phyloP scores from a whole-genome alignment of 2,329 filamentous ascomycete genomes.

The Exserohilum turcica region DNA sequence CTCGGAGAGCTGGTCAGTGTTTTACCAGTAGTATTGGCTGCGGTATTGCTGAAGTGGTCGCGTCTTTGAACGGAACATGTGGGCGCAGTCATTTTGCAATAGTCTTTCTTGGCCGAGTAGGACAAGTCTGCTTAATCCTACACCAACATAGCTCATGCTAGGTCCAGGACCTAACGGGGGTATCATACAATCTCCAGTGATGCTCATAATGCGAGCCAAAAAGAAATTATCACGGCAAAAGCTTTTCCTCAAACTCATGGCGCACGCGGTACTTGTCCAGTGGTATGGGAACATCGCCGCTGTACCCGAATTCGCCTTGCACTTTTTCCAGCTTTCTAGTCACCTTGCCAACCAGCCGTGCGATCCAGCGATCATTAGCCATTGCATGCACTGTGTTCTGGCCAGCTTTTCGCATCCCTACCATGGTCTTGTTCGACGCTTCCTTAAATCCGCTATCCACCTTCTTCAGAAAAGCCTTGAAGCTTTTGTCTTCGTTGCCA shows the following conservation, averaged over 20 bases:
- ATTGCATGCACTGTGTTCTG: slow-evolving; percentile 50
- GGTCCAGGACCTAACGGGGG: neutral
- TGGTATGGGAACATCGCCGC: slow-evolving; percentile 53
- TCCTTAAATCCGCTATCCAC: slow-evolving; percentile 39
- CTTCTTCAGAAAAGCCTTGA: slow-evolving; percentile 32
- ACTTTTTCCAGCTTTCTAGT: slow-evolving; percentile 56
- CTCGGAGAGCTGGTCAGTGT: slow-evolving; percentile 77
- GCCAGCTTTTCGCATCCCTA: slow-evolving; percentile 55
- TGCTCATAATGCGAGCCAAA: neutral
- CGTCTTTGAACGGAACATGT: slow-evolving; percentile 15
- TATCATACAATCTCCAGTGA: slow-evolving; percentile 3
- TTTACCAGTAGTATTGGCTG: slow-evolving; percentile 67
- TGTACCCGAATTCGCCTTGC: slow-evolving; percentile 59
- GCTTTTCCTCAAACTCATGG: slow-evolving; percentile 43
- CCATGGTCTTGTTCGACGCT: slow-evolving; percentile 46
- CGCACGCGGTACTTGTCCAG: slow-evolving; percentile 47
- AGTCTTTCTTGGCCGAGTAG: neutral
- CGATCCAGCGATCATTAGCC: slow-evolving; percentile 62
- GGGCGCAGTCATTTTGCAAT: neutral
- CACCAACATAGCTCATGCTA: too few relatives aligned
- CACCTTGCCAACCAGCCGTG: slow-evolving; percentile 58
- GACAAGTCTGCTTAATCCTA: too few relatives aligned
- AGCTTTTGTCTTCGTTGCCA: slow-evolving; percentile 25
- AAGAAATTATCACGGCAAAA: slow-evolving; percentile 38
- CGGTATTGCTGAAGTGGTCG: slow-evolving; percentile 53